Base-by-base conservation (phyloP, 441 rosid species). In the Populus hybrid region DNA sequence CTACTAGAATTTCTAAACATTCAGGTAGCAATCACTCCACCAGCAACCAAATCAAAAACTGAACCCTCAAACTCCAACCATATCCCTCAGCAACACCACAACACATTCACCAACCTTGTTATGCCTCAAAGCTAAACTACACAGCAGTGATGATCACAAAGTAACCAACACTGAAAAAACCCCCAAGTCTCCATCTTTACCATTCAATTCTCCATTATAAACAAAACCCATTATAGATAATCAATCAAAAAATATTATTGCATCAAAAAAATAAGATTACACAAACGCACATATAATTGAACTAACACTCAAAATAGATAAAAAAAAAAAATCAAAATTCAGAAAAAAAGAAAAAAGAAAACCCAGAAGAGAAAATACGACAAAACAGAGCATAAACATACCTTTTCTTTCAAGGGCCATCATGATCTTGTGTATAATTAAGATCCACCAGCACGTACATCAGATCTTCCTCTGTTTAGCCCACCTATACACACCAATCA, bases 391-490 rank as follows among this genome's bases (percentile, higher is more conserved):
- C 2, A 72, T 64, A 33, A 79, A 40, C 77, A 2, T 9, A 87
- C 89, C 88, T 88, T 83, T 84, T 81, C 78, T 79, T 77, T 83
- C 83, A 78, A 86, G 86, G 82, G 88, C 85, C 91, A 86, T 84
- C 84, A 78, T 78, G 86, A 85, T 86, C 84, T 68, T 72, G 74
- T 71, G 64, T 76, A 71, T 83, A 81, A 83, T 88, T 76, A 83
- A 84, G 86, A 85, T 86, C 88, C 83, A 81, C 90, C 82, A 74
- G 84, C 83, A 79, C 81, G 90, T 84, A 87, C 90, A 86, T 88
- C 83, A 88, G 88, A 88, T 86, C 89, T 79, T 80, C 78, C 86
- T 77, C 87, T 63, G 53, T 28, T 65, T 64, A 66, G 45, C 80
- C 79, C 79, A 68, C 80, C 84, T 78, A 31, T 42, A 81, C 65